These are phyloP conservation scores for Phyllosticta citriasiana DNA, from an alignment of 2,329 filamentous ascomycete genomes.

Conservation along the genomic window DNA sequence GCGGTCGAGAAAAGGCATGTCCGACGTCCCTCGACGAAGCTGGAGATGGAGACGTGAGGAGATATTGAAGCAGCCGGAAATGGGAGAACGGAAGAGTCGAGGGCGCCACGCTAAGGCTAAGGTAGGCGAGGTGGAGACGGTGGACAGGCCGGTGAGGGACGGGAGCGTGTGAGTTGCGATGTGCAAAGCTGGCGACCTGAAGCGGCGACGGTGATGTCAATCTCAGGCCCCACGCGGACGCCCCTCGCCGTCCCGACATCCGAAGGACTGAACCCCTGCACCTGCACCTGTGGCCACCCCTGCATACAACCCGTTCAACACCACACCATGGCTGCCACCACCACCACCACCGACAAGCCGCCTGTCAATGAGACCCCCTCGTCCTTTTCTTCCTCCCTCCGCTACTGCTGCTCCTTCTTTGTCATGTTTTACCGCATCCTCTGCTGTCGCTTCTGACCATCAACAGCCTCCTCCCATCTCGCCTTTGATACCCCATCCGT, in stretches of 20 bases:
- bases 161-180: constrained; percentile 7
- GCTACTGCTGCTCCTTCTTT: constrained; percentile 1
- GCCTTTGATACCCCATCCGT: constrained; percentile 3
- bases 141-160: constrained; percentile 7
- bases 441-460: constrained; percentile 2
- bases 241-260: not conserved
- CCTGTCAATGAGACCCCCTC: not conserved
- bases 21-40: not conserved
- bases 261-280: not conserved
- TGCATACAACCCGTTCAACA: not conserved
- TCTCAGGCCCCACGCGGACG: not conserved
- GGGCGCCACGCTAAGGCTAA: not conserved
- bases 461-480: not conserved
- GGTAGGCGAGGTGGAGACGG: not conserved
- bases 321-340: not conserved
- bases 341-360: not conserved
- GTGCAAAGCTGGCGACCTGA: not conserved
- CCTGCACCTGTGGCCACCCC: not conserved
- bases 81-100: not conserved
- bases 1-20: constrained; percentile 10
- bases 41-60: not conserved
- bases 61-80: not conserved
- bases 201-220: not conserved
- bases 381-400: not conserved
- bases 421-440: constrained; percentile 11